Base-by-base conservation (phyloP, 2,329 filamentous ascomycete genomes). In the Nothophaeocryptopus gaeumannii region DNA sequence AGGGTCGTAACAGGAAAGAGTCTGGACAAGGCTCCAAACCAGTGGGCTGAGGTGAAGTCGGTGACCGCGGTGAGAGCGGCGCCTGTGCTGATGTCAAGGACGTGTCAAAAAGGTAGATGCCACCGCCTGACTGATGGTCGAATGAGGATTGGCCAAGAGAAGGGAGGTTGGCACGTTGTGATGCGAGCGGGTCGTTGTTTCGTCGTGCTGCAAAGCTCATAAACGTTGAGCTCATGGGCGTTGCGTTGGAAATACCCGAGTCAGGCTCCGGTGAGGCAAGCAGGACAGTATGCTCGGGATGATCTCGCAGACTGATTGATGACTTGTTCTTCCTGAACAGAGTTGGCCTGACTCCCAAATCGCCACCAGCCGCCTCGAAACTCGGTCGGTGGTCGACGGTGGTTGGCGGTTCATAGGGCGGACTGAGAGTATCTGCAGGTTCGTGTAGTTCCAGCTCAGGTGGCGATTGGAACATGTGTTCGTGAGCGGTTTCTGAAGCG, bases 1-100 rank as follows among this genome's bases (percentile, higher is more conserved):
- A 99, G 2, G 93, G 95, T 14, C 93, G 84, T n/a, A 97, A 78
- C 62, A 96, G 79, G 52, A 86, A 85, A 35, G 95, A 89, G 32
- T 86, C 88, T 1, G 93, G 93, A 66, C 95, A 99, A 2, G 93
- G 88, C 65, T 99, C 93, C 5, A 99, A 78, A 0, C 89, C 82
- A 15, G 85, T 79, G 10, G 91, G 91, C 1, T 86, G 82, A 3
- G 72, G 77, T 40, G 73, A 74, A 5, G 52, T 59, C 5, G 62
- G 62, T 14, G 63, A 65, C 32, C 60, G 58, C 20, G 66, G 66
- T 8, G 64, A 68, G 2, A 56, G 45, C 39, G 65, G 57, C 36
- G 53, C 13, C 35, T 58, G 57, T 26, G 55, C 39, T 15, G 42
- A 47, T 32, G 59, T 60, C 13, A 67, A 48, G 9, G 61, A 56